phyloP scores from a whole-genome alignment of 352 stramenopile genomes.

The Globisporangium radiosum region DNA sequence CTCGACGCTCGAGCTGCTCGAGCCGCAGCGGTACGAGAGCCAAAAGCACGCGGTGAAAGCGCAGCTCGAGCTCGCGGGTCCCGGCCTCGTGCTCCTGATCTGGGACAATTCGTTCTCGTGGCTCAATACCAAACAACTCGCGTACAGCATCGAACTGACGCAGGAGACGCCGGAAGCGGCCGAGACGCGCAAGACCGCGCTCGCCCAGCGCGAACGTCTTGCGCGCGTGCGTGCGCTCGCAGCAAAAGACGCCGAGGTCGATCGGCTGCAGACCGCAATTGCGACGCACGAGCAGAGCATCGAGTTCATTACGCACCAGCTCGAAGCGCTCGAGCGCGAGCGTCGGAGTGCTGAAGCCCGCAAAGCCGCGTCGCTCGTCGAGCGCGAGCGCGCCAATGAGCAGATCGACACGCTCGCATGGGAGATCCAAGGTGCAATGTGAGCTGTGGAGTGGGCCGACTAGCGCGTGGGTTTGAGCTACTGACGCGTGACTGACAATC shows the following conservation, averaged over 20 bases:
- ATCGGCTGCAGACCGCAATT: slow-evolving; percentile 35
- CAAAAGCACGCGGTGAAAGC: slow-evolving; percentile 45
- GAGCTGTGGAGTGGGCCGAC: no score
- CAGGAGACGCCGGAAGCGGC: slow-evolving; percentile 45
- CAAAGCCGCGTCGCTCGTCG: slow-evolving; percentile 23
- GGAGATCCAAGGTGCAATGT: slow-evolving; percentile 52
- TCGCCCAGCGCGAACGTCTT: slow-evolving; percentile 38
- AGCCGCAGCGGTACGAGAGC: slow-evolving; percentile 56
- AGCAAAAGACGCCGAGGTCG: slow-evolving; percentile 27
- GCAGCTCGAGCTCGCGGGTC: slow-evolving; percentile 34
- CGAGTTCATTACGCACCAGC: slow-evolving; percentile 47
- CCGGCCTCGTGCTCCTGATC: slow-evolving; percentile 53
- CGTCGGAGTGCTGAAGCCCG: slow-evolving; percentile 30
- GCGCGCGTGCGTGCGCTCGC: slow-evolving; percentile 38
- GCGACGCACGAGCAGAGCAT: slow-evolving; percentile 38
- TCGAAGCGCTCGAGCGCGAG: slow-evolving; percentile 41
- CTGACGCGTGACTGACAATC: not conserved
- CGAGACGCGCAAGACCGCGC: slow-evolving; percentile 27
- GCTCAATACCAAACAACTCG: slow-evolving; percentile 73
- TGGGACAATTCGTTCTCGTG: slow-evolving; percentile 85
- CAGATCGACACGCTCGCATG: slow-evolving; percentile 52
- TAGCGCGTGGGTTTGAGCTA: not conserved
- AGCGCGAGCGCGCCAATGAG: slow-evolving; percentile 36
- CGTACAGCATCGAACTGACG: slow-evolving; percentile 62
- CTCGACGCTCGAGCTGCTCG: slow-evolving; percentile 42